phyloP scores from a whole-genome alignment of 371 early-diverging fungal genomes.

The Parasitella parasitica region DNA sequence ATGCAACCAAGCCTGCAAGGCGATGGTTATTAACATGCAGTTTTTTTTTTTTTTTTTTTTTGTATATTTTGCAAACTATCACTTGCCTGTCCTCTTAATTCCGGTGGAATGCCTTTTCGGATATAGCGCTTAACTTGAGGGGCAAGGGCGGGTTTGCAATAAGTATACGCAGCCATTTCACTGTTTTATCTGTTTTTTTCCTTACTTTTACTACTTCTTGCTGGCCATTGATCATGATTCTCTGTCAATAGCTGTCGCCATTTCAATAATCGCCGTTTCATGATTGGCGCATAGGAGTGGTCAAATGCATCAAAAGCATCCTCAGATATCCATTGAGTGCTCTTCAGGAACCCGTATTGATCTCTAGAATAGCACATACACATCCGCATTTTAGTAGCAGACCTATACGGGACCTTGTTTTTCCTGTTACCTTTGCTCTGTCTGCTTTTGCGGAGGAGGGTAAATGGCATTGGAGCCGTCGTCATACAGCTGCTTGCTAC shows the following conservation, averaged over 20 bases:
- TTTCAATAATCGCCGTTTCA: conserved; percentile 56
- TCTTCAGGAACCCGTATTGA: conserved; percentile 67
- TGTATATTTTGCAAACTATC: background rate
- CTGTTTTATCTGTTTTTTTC: background rate
- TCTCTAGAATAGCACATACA: conserved; percentile 56
- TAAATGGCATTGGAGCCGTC: conserved; percentile 21
- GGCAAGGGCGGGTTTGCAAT: background rate
- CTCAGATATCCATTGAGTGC: conserved; percentile 59
- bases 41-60: no score
- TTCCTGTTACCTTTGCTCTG: conserved; percentile 22
- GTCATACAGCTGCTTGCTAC: conserved; percentile 20
- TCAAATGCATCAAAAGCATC: conserved; percentile 62
- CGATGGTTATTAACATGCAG: no score
- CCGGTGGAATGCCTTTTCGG: conserved; percentile 82
- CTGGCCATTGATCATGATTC: conserved; percentile 57
- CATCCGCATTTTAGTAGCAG: no score
- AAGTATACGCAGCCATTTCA: background rate
- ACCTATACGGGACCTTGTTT: no score
- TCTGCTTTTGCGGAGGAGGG: conserved; percentile 26
- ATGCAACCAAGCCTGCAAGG: conserved; percentile 70
- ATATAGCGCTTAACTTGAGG: conserved; percentile 73
- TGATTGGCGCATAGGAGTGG: conserved; percentile 56
- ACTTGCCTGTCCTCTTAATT: conserved; percentile 69
- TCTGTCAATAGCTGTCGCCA: conserved; percentile 63
- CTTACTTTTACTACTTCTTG: conserved; percentile 60